These are phyloP conservation scores for Gossypium lobatum DNA, from an alignment of 441 rosid genomes.

Conservation along the genomic window DNA sequence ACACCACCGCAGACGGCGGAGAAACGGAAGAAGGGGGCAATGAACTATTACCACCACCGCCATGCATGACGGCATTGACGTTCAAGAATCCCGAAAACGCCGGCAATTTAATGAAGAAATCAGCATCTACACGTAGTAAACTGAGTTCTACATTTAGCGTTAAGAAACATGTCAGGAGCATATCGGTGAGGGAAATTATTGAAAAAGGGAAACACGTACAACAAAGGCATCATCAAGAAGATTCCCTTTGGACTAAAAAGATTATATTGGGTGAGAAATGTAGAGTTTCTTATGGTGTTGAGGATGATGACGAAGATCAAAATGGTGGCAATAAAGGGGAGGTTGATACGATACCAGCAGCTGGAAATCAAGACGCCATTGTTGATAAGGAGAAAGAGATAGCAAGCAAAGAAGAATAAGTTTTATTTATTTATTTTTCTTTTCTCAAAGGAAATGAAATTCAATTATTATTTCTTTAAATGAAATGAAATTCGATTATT, in stretches of 20 bases:
- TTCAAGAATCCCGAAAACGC: conserved; percentile 20
- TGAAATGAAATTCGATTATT: too few relatives aligned
- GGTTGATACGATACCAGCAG: conserved; percentile 28
- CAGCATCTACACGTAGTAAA: conserved; percentile 25
- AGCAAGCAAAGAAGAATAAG: too few relatives aligned
- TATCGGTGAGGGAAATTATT: conserved; percentile 22
- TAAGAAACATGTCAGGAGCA: conserved; percentile 31
- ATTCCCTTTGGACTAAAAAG: conserved; percentile 46
- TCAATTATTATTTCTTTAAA: too few relatives aligned
- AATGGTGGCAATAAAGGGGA: not conserved
- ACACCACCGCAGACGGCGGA: not conserved
- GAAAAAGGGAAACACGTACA: conserved; percentile 22
- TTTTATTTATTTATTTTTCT: too few relatives aligned
- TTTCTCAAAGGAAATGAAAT: too few relatives aligned
- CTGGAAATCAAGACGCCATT: not conserved
- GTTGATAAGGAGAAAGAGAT: not conserved
- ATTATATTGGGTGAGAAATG: conserved; percentile 73
- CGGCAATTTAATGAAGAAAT: conserved; percentile 14
- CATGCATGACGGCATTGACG: conserved; percentile 21
- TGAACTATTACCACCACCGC: conserved; percentile 34
- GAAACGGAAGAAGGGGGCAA: not conserved
- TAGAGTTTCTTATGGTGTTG: conserved; percentile 18
- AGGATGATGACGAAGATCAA: conserved; percentile 24
- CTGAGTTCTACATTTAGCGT: conserved; percentile 23
- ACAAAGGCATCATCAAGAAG: conserved; percentile 27